Base-by-base conservation (phyloP, 2,329 filamentous ascomycete species). In the Ophiostoma populinum region DNA sequence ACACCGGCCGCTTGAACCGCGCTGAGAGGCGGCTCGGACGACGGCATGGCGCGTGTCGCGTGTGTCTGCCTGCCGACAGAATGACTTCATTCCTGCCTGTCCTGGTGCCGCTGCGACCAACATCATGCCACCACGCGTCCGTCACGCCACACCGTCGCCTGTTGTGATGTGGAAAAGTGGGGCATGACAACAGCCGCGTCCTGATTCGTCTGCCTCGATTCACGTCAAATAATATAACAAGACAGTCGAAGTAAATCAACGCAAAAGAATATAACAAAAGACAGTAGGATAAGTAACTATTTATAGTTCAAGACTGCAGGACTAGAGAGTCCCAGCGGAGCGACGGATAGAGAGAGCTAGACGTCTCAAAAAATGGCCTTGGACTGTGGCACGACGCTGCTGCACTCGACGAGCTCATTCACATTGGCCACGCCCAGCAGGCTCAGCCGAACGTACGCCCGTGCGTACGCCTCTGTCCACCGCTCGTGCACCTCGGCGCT, bases 351-450 rank as follows among this genome's bases (percentile, higher is more conserved):
- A 11, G 5, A 29, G 9, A 19, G 16, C 7, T 10, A 2, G 6
- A 2, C 15, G 4, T 13, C 3, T 35, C 13, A 21, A 12, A 34
- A 31, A 21, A 39, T 9, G 3, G 15, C 15, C 11, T 31, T 38
- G 1, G 35, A 6, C 24, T 34, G 36, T 3, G 60, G 66, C 8
- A 70, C 49, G 3, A 63, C 63, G 43, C 61, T 58, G 8, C 63
- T 66, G 55, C 67, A 71, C 42, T 70, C 66, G 12, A 58, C 63
- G 28, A 71, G 50, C 16, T 54, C 48, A 47, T 70, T 70, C 48
- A 71, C 63, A 45, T 69, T 68, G 45, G 64, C 57, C 11, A 70
- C 65, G 3, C 67, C 67, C 9, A 72, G 57, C 4, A 71, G 51
- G 20, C 60, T 65, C 24, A 72, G 53, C n/a, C 66, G 62, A 25